phyloP scores from a whole-genome alignment of 116 monocot genomes.

The Posidonia oceanica region DNA sequence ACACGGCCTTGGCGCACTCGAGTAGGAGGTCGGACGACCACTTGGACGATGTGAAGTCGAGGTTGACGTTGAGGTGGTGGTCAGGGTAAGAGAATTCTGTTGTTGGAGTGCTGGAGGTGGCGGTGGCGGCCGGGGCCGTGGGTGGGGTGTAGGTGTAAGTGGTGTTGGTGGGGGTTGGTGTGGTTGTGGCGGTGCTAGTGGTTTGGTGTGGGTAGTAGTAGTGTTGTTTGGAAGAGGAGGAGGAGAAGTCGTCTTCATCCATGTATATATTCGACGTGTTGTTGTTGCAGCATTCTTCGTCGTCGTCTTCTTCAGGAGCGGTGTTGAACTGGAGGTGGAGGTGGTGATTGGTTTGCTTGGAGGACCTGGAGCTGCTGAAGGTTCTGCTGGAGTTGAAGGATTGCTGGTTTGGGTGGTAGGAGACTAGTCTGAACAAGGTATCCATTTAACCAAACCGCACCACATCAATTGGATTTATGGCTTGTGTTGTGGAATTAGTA shows the following conservation, averaged over 20 bases:
- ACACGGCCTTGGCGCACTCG: slow-evolving; percentile 61
- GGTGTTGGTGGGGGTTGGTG: slow-evolving; percentile 15
- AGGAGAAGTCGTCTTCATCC: slow-evolving; percentile 92
- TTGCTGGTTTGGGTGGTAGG: slow-evolving; percentile 26
- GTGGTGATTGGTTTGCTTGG: slow-evolving; percentile 8
- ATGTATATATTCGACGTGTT: slow-evolving; percentile 28
- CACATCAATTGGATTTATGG: slow-evolving; percentile 10
- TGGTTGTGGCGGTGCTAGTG: slow-evolving; percentile 9
- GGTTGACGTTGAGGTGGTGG: slow-evolving; percentile 36
- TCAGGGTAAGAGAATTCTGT: slow-evolving; percentile 30
- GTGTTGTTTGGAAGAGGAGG: slow-evolving; percentile 41
- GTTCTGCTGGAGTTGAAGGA: slow-evolving; percentile 33
- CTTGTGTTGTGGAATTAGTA: not conserved
- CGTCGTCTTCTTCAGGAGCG: slow-evolving; percentile 14
- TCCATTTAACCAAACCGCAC: slow-evolving; percentile 34
- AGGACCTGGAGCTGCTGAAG: slow-evolving; percentile 39
- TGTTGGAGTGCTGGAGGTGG: slow-evolving; percentile 13
- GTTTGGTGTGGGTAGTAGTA: slow-evolving; percentile 6
- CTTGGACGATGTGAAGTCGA: slow-evolving; percentile 24
- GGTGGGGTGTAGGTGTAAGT: slow-evolving; percentile 7
- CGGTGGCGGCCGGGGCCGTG: not conserved
- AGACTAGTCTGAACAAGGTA: slow-evolving; percentile 36
- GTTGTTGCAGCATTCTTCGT: slow-evolving; percentile 68
- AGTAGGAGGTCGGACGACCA: slow-evolving; percentile 62
- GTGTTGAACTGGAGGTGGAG: slow-evolving; percentile 9